Percentiles rank a stretch among this genome's conserved stretches.
Evolutionary conservation across 169 alveolate genomes (phyloP).

Genomic region (Eimeria mitis): DNA sequence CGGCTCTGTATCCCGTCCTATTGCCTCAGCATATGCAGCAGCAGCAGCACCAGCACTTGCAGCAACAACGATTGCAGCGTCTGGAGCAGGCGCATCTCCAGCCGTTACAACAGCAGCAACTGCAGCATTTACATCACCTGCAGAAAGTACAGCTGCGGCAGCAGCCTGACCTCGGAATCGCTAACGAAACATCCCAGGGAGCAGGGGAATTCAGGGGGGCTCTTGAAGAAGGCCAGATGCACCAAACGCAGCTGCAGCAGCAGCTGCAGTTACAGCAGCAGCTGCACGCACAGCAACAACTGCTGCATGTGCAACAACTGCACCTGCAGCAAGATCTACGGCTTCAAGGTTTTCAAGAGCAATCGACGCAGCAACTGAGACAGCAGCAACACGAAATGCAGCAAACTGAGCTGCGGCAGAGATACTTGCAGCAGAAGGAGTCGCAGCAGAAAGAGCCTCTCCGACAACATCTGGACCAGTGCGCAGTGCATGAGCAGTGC

Average conservation of each 20-base stretch:
- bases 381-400: background rate
- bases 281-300: background rate
- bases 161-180: background rate
- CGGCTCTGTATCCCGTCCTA: background rate
- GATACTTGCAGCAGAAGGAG: background rate
- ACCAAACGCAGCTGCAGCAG: background rate
- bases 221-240: background rate
- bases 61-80: constrained; percentile 14
- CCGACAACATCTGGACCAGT: background rate
- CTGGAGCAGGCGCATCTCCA: constrained; percentile 11
- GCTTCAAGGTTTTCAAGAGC: constrained; percentile 18
- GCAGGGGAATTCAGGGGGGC: background rate
- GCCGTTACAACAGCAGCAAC: background rate
- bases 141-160: background rate
- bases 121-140: constrained; percentile 1
- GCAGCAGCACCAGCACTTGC: constrained; percentile 19
- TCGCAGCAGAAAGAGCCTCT: background rate
- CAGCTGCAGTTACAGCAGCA: background rate
- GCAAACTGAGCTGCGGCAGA: background rate
- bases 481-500: background rate
- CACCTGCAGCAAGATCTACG: constrained; percentile 30
- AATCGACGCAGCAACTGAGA: background rate
- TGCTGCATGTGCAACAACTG: background rate
- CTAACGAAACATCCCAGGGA: background rate
- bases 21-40: background rate